These are phyloP conservation scores for Xylaria sp. DNA, from an alignment of 2,329 filamentous ascomycete genomes.

Conservation along the genomic window DNA sequence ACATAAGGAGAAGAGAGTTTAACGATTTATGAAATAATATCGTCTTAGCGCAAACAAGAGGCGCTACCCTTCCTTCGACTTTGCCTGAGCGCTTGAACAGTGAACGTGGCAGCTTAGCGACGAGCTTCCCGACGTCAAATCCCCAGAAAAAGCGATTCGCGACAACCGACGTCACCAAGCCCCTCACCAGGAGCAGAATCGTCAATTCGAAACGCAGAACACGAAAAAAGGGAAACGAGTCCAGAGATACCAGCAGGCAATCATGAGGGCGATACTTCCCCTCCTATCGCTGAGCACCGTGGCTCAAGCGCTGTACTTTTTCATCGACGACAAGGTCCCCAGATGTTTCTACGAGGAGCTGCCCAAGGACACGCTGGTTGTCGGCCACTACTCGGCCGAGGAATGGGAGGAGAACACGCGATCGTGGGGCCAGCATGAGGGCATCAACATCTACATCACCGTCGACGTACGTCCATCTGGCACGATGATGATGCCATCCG, in stretches of 20 bases:
- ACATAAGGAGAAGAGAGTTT: background rate
- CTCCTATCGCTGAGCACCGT: slow-evolving; percentile 60
- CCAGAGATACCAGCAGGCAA: slow-evolving; percentile 1
- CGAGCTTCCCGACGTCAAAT: background rate
- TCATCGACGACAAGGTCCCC: slow-evolving; percentile 75
- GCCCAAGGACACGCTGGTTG: slow-evolving; percentile 93
- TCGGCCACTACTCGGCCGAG: slow-evolving; percentile 84
- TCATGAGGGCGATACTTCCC: slow-evolving; percentile 58
- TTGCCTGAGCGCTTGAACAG: background rate
- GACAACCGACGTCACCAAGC: slow-evolving; percentile 5
- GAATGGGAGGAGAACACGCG: slow-evolving; percentile 70
- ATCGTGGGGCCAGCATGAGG: slow-evolving; percentile 66
- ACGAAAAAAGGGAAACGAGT: background rate
- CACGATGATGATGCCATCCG: too few relatives aligned
- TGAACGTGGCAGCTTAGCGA: slow-evolving; percentile 20
- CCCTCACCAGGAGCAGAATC: background rate
- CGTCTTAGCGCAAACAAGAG: background rate
- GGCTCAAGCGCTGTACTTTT: slow-evolving; percentile 88
- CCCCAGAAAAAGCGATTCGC: background rate
- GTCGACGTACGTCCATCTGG: slow-evolving; percentile 60
- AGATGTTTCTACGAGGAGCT: slow-evolving; percentile 99
- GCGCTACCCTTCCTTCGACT: too few relatives aligned
- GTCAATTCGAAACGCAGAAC: slow-evolving; percentile 16
- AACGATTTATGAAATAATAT: background rate
- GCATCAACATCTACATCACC: slow-evolving; percentile 79